Base-by-base conservation (phyloP, 2,329 filamentous ascomycete genomes). In the Scorias spongiosa region DNA sequence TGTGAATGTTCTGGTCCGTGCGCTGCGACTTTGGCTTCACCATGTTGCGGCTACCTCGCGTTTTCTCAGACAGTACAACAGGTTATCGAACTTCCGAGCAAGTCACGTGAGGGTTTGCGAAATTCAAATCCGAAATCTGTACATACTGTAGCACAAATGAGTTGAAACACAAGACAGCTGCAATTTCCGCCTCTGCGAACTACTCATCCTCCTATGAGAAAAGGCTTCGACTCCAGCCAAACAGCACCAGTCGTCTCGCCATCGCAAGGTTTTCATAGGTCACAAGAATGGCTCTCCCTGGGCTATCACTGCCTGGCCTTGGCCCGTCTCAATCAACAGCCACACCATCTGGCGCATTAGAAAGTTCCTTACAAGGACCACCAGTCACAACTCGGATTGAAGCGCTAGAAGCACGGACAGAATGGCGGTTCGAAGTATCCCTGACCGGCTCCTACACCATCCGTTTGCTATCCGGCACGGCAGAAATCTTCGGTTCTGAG, bases 401-500 rank as follows among this genome's bases (percentile, higher is more conserved):
- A 51, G 59, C 63, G 3, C 63, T 71, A 14, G 49, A 59, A 9
- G 56, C 67, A n/a, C 63, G 64, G 49, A 64, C 66, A 32, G 69
- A 72, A 59, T 63, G 62, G 53, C 57, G 63, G 20, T 64, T 65
- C 53, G 63, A 65, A 43, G 57, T 63, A 26, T 54, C 54, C 2
- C 62, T 61, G 46, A 47, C 46, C 12, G 56, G 55, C 41, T 42
- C 49, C 30, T 63, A 62, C 55, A 58, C 45, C 43, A 56, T 71
- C 52, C 64, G 87, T 67, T 70, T 96, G 20, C 66, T 85, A 44
- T 77, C 74, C 29, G 91, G 91, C 48, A 86, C 81, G 1, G 91
- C 89, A 41, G 91, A 98, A 63, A 78, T 93, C 57, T 94, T 96
- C 60, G 91, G 91, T 59, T 88, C 89, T 44, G 91, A 98, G 66